phyloP scores from a whole-genome alignment of 202 grass and related monocot genomes.

The Zoysia matrella region DNA sequence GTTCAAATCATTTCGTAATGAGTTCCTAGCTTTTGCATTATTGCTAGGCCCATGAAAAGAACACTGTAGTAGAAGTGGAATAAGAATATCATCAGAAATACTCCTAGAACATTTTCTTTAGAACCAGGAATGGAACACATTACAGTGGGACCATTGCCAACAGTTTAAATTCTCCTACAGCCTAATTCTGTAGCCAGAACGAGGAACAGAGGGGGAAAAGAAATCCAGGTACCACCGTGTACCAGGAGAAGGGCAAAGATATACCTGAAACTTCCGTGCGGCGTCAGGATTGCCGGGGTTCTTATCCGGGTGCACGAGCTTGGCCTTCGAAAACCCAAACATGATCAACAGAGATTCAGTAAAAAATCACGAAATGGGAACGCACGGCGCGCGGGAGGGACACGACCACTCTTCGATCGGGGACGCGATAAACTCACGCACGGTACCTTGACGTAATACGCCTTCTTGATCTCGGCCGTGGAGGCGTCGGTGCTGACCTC shows the following conservation, averaged over 20 bases:
- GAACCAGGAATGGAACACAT: too few species aligned
- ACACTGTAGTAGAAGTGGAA: neutral
- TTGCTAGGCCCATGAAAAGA: neutral
- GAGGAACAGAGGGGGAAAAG: too few species aligned
- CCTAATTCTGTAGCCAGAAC: neutral
- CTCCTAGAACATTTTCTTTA: too few species aligned
- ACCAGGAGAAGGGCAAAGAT: neutral
- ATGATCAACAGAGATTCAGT: too few species aligned
- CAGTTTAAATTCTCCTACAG: neutral
- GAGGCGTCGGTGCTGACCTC: conserved; percentile 78
- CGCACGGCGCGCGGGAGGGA: neutral
- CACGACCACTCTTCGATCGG: neutral
- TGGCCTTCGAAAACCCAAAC: too few species aligned
- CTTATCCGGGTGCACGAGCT: conserved; percentile 37
- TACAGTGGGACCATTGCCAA: neutral
- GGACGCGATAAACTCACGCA: neutral
- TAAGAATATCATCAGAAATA: neutral
- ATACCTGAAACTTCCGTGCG: conserved; percentile 63
- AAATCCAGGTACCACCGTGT: too few species aligned
- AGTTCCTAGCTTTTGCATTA: neutral
- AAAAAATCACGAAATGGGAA: neutral
- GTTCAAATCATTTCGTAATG: too few species aligned
- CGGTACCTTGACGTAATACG: conserved; percentile 88
- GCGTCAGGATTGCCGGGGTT: too few species aligned
- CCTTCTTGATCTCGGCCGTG: conserved; percentile 88